These are phyloP conservation scores for Wickerhamiella kazuoi DNA, from an alignment of 805 yeast genomes.

Conservation along the genomic window DNA sequence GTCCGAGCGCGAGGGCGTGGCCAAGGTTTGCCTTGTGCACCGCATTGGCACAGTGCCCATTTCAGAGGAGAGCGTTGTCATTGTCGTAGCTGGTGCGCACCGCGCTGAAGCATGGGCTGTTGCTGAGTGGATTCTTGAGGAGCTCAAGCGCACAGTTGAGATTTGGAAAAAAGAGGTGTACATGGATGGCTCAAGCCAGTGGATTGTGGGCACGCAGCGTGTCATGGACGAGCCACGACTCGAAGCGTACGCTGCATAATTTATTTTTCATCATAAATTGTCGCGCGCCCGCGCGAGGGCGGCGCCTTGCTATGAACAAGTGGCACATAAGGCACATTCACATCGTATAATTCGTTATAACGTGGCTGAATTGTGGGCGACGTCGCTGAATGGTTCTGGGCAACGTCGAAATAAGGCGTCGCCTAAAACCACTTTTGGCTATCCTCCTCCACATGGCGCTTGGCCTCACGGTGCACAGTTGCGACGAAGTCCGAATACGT, in stretches of 20 bases:
- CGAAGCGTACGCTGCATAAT: too few species aligned
- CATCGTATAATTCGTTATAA: too few species aligned
- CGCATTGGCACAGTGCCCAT: slow-evolving; percentile 33
- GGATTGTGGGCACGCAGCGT: slow-evolving; percentile 22
- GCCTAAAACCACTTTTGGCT: slow-evolving; percentile 6
- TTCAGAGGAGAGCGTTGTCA: slow-evolving; percentile 28
- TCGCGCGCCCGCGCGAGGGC: too few species aligned
- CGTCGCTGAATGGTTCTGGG: too few species aligned
- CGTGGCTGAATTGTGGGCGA: too few species aligned
- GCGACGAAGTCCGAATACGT: slow-evolving; percentile 52
- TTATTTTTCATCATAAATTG: too few species aligned
- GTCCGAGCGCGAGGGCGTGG: slow-evolving; percentile 15
- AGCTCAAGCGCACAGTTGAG: slow-evolving; percentile 28
- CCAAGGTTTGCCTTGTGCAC: slow-evolving; percentile 27
- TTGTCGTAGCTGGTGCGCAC: slow-evolving; percentile 30
- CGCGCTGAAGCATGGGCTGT: slow-evolving; percentile 32
- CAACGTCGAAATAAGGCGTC: too few species aligned
- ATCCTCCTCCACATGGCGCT: slow-evolving; percentile 11
- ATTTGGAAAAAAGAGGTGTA: slow-evolving; percentile 36
- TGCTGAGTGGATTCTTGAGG: slow-evolving; percentile 28
- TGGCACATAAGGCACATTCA: too few species aligned
- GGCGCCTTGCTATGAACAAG: too few species aligned
- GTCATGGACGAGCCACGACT: background rate
- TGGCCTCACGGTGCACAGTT: slow-evolving; percentile 41
- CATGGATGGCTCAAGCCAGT: slow-evolving; percentile 24